A percentile compares a stretch with the other conserved stretches of the same genome.
Conservation (phyloP, 805 yeast species). For the Metschnikowia drakensbergensis region DNA sequence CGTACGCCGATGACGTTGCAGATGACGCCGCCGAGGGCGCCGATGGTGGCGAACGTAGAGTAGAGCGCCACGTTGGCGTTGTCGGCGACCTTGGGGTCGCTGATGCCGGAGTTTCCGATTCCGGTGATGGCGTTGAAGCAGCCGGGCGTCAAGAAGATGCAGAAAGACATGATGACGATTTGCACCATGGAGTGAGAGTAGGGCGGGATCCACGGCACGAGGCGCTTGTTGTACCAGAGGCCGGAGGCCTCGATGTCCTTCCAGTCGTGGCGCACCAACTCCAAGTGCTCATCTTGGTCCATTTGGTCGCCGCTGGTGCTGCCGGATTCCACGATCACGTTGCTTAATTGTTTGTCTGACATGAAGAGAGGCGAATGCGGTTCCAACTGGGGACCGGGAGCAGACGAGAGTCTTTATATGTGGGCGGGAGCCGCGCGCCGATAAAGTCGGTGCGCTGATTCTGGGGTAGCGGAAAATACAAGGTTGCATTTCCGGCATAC, state of each 20-base stretch:
- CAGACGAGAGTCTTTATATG: background rate
- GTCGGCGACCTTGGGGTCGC: conserved; percentile 37
- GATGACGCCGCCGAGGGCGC: conserved; percentile 55
- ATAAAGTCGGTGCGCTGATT: background rate
- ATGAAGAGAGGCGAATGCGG: background rate
- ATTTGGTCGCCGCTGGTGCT: conserved; percentile 2
- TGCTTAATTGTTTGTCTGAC: conserved; percentile 9
- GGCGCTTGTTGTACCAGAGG: conserved; percentile 39
- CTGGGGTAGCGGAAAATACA: conserved; percentile 6
- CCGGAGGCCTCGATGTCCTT: conserved; percentile 33
- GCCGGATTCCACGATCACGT: conserved; percentile 8
- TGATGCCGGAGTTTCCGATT: conserved; percentile 46
- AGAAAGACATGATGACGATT: conserved; percentile 44
- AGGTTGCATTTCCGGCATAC: conserved; percentile 8
- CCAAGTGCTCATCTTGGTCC: conserved; percentile 7
- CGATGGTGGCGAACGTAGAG: conserved; percentile 53
- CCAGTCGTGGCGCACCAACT: conserved; percentile 14
- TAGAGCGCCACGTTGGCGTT: conserved; percentile 52
- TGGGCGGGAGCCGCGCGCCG: background rate
- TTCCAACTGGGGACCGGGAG: background rate
- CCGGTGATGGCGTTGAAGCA: conserved; percentile 51
- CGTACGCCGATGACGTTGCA: conserved; percentile 48
- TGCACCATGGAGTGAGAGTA: conserved; percentile 41
- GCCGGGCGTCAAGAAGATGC: conserved; percentile 49
- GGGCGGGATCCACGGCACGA: conserved; percentile 26